A percentile compares a stretch with the other conserved stretches of the same genome.
Evolutionary conservation across 2,329 filamentous ascomycete genomes (phyloP).

Genomic region (Berkeleyomyces basicola): DNA sequence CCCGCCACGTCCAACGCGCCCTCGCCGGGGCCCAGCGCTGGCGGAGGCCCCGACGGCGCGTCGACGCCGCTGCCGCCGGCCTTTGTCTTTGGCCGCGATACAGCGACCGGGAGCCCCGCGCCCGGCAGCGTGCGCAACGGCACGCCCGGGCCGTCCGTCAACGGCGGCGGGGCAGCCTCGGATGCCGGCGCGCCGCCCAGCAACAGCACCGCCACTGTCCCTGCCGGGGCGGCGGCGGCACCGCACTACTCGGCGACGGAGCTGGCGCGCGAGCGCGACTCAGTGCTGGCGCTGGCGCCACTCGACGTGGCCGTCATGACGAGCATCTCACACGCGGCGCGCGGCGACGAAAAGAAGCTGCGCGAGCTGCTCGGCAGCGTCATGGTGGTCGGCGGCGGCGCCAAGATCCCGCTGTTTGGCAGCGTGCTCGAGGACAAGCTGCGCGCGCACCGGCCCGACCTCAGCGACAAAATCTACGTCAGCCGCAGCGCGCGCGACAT

Average conservation of each 20-base stretch:
- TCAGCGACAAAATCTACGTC: slow-evolving; percentile 43
- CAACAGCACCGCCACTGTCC: slow-evolving; percentile 25
- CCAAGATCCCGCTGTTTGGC: slow-evolving; percentile 65
- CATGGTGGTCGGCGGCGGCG: slow-evolving; percentile 77
- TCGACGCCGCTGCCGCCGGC: slow-evolving; percentile 45
- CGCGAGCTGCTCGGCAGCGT: slow-evolving; percentile 79
- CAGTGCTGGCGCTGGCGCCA: slow-evolving; percentile 64
- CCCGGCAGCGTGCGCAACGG: slow-evolving; percentile 35
- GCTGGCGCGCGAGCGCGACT: slow-evolving; percentile 56
- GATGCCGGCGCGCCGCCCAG: slow-evolving; percentile 18
- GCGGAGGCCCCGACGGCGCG: slow-evolving; percentile 49
- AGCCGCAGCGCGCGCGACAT: slow-evolving; percentile 71
- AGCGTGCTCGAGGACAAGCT: slow-evolving; percentile 71
- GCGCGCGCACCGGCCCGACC: slow-evolving; percentile 45
- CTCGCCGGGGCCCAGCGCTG: slow-evolving; percentile 65
- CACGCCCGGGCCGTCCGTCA: slow-evolving; percentile 24
- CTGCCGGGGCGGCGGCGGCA: slow-evolving; percentile 6
- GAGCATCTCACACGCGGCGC: slow-evolving; percentile 72
- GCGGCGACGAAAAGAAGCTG: slow-evolving; percentile 81
- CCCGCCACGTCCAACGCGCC: slow-evolving; percentile 75
- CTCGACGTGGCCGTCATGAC: slow-evolving; percentile 82
- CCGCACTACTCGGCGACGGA: slow-evolving; percentile 29
- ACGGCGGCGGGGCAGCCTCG: neutral
- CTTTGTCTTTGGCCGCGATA: slow-evolving; percentile 34
- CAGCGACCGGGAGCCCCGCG: slow-evolving; percentile 33